Evolutionary conservation across 2,329 filamentous ascomycete genomes (phyloP), one percentile per base, ranked within the genome.

Genomic region (Neoscytalidium dimidiatum): DNA sequence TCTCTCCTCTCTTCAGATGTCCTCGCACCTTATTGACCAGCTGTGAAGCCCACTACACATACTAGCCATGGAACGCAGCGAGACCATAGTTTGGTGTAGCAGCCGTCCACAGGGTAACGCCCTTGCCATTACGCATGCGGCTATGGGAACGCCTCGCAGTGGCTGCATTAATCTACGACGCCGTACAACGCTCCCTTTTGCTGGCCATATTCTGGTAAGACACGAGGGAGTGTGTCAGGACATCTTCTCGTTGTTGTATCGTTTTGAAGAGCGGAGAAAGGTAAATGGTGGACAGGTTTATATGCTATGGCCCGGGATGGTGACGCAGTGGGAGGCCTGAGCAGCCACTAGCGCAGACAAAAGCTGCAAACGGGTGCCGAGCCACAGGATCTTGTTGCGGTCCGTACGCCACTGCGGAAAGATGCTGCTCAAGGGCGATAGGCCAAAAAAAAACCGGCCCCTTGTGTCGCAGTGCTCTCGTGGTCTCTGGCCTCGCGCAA

Each of bases 321-420:
- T 60, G 56, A 60, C 56, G 56, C 38, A 46, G 56, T 23, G 31
- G 61, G 33, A 63, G 48, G 61, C 61, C 48, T 63, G 61, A 53
- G 48, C 61, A 26, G 61, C 46, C 49, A 38, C 48, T 53, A 44
- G 46, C 21, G 61, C 21, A 19, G 38, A 19, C 35, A 60, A 60
- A 35, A 21, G 28, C 26, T 46, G 35, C 56, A 46, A 33, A 60
- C 26, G 26, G 35, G 35, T n/a, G 56, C 44, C 38, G 28, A 35
- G 49, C 11, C 26, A 33, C n/a, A 46, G 26, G 56, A 46, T 43
- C 56, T 43, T 28, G 28, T 46, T 46, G 41, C 56, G 56, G 23
- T 46, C 56, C 41, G 56, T 31, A 46, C 56, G 56, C 56, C 41
- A 60, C 28, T 41, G 23, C 41, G 56, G 56, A 41, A 60, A 41